A percentile compares a stretch with the other conserved stretches of the same genome.
Evolutionary conservation across 768 basidiomycete species (phyloP).

Genomic region (Nidularia sp.): DNA sequence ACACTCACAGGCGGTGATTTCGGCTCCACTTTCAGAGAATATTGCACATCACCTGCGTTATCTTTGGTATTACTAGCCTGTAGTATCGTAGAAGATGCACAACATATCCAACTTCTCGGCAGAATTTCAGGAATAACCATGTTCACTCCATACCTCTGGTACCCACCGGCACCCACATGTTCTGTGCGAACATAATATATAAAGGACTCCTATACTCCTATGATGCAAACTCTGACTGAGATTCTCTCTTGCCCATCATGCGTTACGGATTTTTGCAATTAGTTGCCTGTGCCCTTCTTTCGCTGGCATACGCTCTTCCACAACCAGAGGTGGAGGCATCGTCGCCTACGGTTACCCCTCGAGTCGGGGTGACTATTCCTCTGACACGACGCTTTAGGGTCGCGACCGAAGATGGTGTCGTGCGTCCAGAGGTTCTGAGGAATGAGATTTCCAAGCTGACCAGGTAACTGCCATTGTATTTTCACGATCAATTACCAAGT

Average conservation of each 20-base stretch:
- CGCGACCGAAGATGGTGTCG: constrained; percentile 17
- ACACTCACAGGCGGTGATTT: background rate
- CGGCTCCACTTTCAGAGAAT: background rate
- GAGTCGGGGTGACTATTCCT: constrained; percentile 14
- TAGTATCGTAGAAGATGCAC: background rate
- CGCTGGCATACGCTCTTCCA: constrained; percentile 8
- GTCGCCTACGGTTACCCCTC: no score
- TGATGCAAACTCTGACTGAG: no score
- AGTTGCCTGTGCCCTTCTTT: constrained; percentile 1
- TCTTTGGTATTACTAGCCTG: background rate
- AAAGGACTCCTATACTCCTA: no score
- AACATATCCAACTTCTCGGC: no score
- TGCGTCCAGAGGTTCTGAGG: constrained; percentile 15
- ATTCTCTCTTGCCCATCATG: background rate
- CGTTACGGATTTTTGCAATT: constrained; percentile 1
- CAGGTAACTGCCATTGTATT: constrained; percentile 7
- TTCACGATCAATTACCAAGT: no score
- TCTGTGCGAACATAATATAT: no score
- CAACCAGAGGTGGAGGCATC: no score
- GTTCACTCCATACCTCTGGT: background rate
- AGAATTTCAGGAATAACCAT: background rate
- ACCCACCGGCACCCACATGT: no score
- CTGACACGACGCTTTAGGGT: constrained; percentile 19
- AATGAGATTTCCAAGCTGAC: constrained; percentile 13
- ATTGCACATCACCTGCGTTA: background rate